Base-by-base conservation (phyloP, 1,284 basidiomycete genomes). In the Ustilago sp. region DNA sequence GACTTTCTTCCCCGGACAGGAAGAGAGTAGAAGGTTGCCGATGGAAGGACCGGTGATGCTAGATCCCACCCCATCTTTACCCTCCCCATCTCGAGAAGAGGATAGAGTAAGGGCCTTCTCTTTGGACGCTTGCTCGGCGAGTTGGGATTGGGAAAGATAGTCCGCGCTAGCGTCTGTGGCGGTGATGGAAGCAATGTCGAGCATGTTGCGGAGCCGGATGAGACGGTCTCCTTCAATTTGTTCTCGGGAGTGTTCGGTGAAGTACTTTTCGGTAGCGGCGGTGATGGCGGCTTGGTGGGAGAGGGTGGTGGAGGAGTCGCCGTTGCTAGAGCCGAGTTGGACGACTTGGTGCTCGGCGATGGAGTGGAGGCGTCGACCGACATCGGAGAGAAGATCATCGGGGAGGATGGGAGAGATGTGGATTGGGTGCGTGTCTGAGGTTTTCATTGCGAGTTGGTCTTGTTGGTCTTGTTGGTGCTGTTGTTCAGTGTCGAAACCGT, bases 1-100 rank as follows among this genome's bases (percentile, higher is more conserved):
- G 11, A 99, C 93, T 89, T 98, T 95, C 87, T 98, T 99, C 8
- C 96, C 96, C 0, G 96, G 96, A 87, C 95, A 98, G 7, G 93
- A 95, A 3, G 93, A 94, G 35, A 99, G 87, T 53, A 93, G 89
- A 39, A 99, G 86, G 86, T 98, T 98, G n/a, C 96, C 96, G 1
- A 98, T 86, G 41, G 79, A 85, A 17, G 32, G 31, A 7, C 52
- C 36, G 1, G 31, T 31, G 3, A 47, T 12, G 3, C n/a, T 15
- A n/a, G n/a, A 8, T 2, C 41, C 51, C 32, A 62, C 12, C 4
- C 36, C 58, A 41, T 64, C 51, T 17, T 55, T 50, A 63, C 17
- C 75, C 11, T 75, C 53, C 39, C 35, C 36, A 38, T 52, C 59
- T 36, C 34, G 31, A 28, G 50, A 45, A 13, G 74, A 61, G n/a